Evolutionary conservation across 768 basidiomycete species (phyloP).

Genomic region (Rhodosporidiobolus sp.): DNA sequence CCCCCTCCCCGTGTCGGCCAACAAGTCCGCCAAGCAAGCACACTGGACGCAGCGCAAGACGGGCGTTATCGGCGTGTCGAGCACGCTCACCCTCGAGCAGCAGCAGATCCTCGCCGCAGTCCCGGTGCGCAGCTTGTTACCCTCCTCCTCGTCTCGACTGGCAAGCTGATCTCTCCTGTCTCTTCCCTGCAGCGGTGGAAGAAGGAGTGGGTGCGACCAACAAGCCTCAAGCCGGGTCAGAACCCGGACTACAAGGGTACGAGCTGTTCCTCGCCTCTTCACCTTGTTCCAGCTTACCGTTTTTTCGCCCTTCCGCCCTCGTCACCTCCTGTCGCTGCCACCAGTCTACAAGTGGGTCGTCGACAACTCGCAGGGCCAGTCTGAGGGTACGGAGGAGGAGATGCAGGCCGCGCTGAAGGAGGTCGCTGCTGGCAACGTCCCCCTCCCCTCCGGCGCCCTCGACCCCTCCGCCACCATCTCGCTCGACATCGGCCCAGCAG

Average conservation of each 20-base stretch:
- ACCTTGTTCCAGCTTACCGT: neutral
- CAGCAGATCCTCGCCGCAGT: slow-evolving; percentile 33
- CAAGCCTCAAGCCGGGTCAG: slow-evolving; percentile 20
- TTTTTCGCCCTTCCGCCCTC: neutral
- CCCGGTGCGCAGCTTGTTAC: neutral
- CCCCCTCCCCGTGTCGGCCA: too few relatives aligned
- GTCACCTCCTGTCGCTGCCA: neutral
- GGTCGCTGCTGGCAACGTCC: slow-evolving; percentile 21
- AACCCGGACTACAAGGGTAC: slow-evolving; percentile 26
- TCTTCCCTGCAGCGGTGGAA: slow-evolving; percentile 21
- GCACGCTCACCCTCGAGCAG: slow-evolving; percentile 22
- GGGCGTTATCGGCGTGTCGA: neutral
- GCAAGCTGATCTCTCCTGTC: neutral
- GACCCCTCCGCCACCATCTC: slow-evolving; percentile 8
- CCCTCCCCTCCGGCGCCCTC: neutral
- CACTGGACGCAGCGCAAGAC: slow-evolving; percentile 3
- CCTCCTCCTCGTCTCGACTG: neutral
- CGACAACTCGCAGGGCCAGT: slow-evolving; percentile 24
- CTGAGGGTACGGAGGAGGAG: slow-evolving; percentile 30
- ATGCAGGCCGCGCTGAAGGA: slow-evolving; percentile 31
- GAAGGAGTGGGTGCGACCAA: slow-evolving; percentile 38
- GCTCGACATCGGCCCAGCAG: neutral
- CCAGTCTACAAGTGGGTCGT: slow-evolving; percentile 35
- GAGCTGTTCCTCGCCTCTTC: neutral
- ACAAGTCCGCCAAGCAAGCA: too few relatives aligned